Base-by-base conservation (phyloP, 1,284 basidiomycete species). In the Sporisorium reilianum region DNA sequence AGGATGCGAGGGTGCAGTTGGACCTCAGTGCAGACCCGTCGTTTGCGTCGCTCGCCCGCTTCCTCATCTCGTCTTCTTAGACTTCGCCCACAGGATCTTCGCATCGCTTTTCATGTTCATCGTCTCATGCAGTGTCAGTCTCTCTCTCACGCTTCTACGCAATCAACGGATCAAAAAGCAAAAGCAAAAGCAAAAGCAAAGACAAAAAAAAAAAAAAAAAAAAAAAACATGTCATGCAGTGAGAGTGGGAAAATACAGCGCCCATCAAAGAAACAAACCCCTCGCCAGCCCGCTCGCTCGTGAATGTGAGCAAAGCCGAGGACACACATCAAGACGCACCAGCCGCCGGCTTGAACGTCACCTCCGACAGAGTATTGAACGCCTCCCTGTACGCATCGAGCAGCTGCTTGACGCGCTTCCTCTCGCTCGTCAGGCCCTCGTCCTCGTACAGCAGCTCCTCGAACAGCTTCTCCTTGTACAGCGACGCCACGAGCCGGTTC, bases 341-440 rank as follows among this genome's bases (percentile, higher is more conserved):
- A 32, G 64, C 55, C 11, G 40, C 30, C 2, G 78, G 77, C 70
- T 78, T 80, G 41, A 80, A 77, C 23, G 73, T 80, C 18, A 80
- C 78, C 66, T 78, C 77, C 25, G 64, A 72, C 9, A 80, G 44
- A n/a, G 75, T 78, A 48, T 85, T 82, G 88, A 98, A 98, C 36
- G 96, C 96, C 78, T 97, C 95, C 87, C 92, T 95, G 87, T 99
- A 99, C 14, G 96, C 96, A 82, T 97, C 94, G 76, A 99, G 87
- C 55, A 99, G 86, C 14, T 93, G 91, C 89, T 98, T 97, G 46
- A 99, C 93, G 80, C 97, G 88, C 74, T 93, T 89, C 62, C 97
- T 89, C 87, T 99, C 97, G 44, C 92, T 92, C 30, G 96, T 95
- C 64, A 99, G 87, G 60, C 92, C 90, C 87, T 98, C 95, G 84